These are phyloP conservation scores for Microdochium paspali DNA, from an alignment of 2,329 filamentous ascomycete genomes.

Conservation along the genomic window DNA sequence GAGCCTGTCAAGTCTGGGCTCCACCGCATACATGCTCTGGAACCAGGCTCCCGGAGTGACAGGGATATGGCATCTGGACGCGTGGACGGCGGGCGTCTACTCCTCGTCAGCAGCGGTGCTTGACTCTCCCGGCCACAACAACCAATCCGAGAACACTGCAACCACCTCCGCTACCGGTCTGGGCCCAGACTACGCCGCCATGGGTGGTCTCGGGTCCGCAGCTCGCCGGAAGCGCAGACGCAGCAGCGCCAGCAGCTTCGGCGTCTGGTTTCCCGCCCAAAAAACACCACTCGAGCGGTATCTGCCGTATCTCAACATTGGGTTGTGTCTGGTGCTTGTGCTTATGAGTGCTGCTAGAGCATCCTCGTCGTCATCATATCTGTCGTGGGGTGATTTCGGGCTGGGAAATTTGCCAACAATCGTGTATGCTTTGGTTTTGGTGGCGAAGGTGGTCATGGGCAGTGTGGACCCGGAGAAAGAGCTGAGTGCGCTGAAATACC, in stretches of 20 bases:
- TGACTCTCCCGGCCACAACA: neutral
- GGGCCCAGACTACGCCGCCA: neutral
- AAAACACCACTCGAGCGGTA: constrained; percentile 44
- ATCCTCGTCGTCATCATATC: neutral
- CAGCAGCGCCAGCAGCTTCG: constrained; percentile 5
- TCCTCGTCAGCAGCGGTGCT: constrained; percentile 8
- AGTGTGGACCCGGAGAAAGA: constrained; percentile 60
- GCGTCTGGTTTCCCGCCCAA: constrained; percentile 7
- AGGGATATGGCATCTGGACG: constrained; percentile 40
- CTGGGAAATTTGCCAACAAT: constrained; percentile 43
- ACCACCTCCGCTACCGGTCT: neutral
- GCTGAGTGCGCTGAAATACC: constrained; percentile 52
- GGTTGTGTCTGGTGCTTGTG: constrained; percentile 41
- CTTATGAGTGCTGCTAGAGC: constrained; percentile 30
- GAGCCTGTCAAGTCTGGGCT: constrained; percentile 51
- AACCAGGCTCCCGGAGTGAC: constrained; percentile 44
- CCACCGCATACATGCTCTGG: constrained; percentile 52
- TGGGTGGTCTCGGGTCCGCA: neutral
- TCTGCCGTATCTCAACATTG: constrained; percentile 51
- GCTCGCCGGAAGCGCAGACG: constrained; percentile 10
- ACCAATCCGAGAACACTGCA: neutral
- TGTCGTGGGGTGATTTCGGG: constrained; percentile 23
- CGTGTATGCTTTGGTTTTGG: constrained; percentile 51
- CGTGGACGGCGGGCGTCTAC: constrained; percentile 21
- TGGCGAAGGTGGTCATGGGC: constrained; percentile 56